A percentile compares a stretch with the other conserved stretches of the same genome.
Evolutionary conservation across 192 early-diverging fungal genomes (phyloP).

Genomic region (Mortierella antarctica): DNA sequence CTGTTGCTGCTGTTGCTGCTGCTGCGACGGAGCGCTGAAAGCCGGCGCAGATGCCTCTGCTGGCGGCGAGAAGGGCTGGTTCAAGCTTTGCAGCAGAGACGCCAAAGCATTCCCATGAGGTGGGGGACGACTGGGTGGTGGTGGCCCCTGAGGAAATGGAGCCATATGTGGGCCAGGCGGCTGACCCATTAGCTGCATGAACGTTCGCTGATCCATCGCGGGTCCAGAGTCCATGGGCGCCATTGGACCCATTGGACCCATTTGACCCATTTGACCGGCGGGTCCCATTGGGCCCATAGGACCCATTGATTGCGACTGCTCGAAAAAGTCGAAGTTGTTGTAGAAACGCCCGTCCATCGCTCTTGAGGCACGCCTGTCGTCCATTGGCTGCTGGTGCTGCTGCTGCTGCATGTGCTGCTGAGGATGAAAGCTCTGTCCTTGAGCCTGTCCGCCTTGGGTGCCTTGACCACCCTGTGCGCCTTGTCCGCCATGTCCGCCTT

Average conservation of each 20-base stretch:
- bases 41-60: constrained; percentile 19
- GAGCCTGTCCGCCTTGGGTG: neutral
- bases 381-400: constrained; percentile 15
- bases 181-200: constrained; percentile 39
- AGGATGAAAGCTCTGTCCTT: neutral
- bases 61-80: constrained; percentile 35
- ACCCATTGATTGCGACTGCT: constrained; percentile 12
- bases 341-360: constrained; percentile 14
- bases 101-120: constrained; percentile 40
- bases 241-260: constrained; percentile 22
- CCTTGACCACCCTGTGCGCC: neutral
- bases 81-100: constrained; percentile 49
- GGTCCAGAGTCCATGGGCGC: constrained; percentile 3
- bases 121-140: constrained; percentile 33
- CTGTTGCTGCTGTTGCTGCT: too few species aligned
- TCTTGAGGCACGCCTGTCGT: constrained; percentile 13
- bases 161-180: constrained; percentile 27
- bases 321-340: neutral
- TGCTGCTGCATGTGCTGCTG: constrained; percentile 16
- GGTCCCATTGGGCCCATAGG: neutral
- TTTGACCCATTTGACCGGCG: constrained; percentile 31
- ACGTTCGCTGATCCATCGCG: constrained; percentile 35
- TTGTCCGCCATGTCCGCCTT: too few species aligned
- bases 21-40: constrained; percentile 4
- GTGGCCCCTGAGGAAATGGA: constrained; percentile 21